Evolutionary conservation across 192 early-diverging fungal species (phyloP).

Genomic region (Umbelopsis sp.): DNA sequence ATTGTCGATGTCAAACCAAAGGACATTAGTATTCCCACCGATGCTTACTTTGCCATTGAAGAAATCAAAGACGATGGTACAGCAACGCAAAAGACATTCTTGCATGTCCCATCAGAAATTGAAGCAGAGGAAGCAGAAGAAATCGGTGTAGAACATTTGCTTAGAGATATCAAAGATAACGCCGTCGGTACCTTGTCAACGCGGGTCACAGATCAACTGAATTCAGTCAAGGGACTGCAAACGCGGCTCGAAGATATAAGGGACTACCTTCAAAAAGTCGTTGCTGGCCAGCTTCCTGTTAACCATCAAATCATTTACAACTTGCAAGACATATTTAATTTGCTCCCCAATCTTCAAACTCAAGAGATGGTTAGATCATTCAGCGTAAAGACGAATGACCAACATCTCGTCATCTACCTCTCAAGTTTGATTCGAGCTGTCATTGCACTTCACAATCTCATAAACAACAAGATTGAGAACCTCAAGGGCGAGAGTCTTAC

Average conservation of each 20-base stretch:
- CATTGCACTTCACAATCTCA: slow-evolving; percentile 95
- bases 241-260: slow-evolving; percentile 85
- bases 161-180: slow-evolving; percentile 98
- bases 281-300: slow-evolving; percentile 81
- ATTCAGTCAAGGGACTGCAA: slow-evolving; percentile 89
- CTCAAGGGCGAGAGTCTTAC: slow-evolving; percentile 60
- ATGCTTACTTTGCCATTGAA: slow-evolving; percentile 97
- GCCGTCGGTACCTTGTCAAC: slow-evolving; percentile 93
- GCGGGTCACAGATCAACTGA: slow-evolving; percentile 89
- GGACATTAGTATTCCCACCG: slow-evolving; percentile 91
- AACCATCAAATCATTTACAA: slow-evolving; percentile 99
- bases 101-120: slow-evolving; percentile 93
- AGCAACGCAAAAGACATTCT: slow-evolving; percentile 94
- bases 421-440: slow-evolving; percentile 89
- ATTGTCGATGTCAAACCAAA: slow-evolving; percentile 97
- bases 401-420: slow-evolving; percentile 93
- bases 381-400: slow-evolving; percentile 94
- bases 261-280: slow-evolving; percentile 86
- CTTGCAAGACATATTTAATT: slow-evolving; percentile 97
- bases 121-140: slow-evolving; percentile 99
- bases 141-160: slow-evolving; percentile 97
- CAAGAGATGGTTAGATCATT: slow-evolving; percentile 81
- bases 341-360: slow-evolving; percentile 89
- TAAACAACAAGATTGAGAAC: slow-evolving; percentile 97
- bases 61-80: slow-evolving; percentile 99